These are phyloP conservation scores for Pilaira anomala DNA, from an alignment of 192 early-diverging fungal species.

Conservation along the genomic window DNA sequence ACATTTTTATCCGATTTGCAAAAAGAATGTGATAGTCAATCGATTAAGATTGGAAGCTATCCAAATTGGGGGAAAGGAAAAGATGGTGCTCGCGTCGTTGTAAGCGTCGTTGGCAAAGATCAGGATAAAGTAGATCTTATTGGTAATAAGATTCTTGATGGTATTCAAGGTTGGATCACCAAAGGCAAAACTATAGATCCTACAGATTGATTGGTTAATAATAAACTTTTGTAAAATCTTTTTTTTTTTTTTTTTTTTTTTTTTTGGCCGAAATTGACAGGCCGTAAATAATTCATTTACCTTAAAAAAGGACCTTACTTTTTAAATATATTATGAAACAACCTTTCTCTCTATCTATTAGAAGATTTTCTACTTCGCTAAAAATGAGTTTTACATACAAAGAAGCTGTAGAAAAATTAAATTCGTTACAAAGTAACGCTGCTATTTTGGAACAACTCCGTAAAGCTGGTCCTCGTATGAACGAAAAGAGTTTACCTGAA, in stretches of 20 bases:
- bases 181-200: not conserved
- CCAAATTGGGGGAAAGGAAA: slow-evolving; percentile 44
- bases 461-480: slow-evolving; percentile 60
- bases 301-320: too few relatives aligned
- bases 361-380: not conserved
- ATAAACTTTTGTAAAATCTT: not conserved
- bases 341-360: not conserved
- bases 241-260: too few relatives aligned
- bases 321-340: not conserved
- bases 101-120: slow-evolving; percentile 52
- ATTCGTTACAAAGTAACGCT: slow-evolving; percentile 86
- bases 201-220: not conserved
- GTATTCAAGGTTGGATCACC: slow-evolving; percentile 22
- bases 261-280: too few relatives aligned
- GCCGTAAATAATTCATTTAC: too few relatives aligned
- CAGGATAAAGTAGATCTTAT: slow-evolving; percentile 30
- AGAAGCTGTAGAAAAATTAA: slow-evolving; percentile 74
- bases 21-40: slow-evolving; percentile 13
- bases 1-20: slow-evolving; percentile 39
- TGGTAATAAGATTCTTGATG: slow-evolving; percentile 21
- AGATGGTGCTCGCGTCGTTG: slow-evolving; percentile 39
- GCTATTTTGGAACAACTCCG: slow-evolving; percentile 66
- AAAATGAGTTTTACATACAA: slow-evolving; percentile 24
- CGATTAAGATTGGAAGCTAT: slow-evolving; percentile 54
- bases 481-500: slow-evolving; percentile 62